Evolutionary conservation across 331 rosid species (phyloP).

Genomic region (Ulmus americana): DNA sequence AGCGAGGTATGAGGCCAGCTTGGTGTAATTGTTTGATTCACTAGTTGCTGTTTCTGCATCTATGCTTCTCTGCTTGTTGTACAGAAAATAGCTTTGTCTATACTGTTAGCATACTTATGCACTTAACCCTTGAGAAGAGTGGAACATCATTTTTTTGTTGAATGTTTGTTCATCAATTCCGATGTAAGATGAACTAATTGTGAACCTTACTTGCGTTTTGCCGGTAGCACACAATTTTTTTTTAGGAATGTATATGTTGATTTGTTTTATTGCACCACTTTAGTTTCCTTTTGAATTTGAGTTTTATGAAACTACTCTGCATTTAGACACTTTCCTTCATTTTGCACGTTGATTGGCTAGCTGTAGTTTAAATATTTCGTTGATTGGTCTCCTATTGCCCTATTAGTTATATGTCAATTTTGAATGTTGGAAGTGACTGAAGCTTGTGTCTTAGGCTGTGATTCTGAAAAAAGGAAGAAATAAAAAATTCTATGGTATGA

Average conservation of each 20-base stretch:
- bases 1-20: constrained; percentile 60
- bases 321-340: neutral
- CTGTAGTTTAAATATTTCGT: neutral
- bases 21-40: neutral
- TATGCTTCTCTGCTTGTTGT: neutral
- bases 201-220: no score
- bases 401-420: neutral
- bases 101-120: neutral
- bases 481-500: neutral
- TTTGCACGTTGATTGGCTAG: neutral
- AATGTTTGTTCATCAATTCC: no score
- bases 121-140: neutral
- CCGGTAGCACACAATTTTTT: no score
- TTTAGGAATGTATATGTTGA: no score
- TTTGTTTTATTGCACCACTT: neutral
- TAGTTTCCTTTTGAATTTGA: neutral
- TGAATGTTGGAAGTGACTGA: neutral
- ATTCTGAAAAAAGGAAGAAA: neutral
- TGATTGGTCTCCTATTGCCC: neutral
- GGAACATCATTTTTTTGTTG: no score
- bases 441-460: neutral
- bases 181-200: no score
- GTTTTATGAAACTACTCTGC: neutral
- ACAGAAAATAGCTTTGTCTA: neutral
- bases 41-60: neutral